A percentile compares a stretch with the other conserved stretches of the same genome.
These are phyloP conservation scores for Eucalyptus urophylla DNA, from an alignment of 345 rosid species.

Conservation along the genomic window DNA sequence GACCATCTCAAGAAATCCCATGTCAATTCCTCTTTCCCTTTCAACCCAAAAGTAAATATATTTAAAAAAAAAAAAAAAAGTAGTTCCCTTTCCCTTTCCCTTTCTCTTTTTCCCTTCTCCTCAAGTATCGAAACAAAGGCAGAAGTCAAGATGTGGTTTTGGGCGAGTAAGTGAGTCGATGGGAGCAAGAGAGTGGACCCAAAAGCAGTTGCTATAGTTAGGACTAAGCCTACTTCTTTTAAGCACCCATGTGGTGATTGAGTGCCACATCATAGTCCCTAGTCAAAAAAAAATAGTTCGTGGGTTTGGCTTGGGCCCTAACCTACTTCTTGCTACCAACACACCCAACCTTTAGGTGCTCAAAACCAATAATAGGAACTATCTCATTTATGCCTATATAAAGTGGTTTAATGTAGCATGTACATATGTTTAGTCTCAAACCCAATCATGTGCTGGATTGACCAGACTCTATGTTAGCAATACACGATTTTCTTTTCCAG, in stretches of 20 bases:
- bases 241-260: not conserved
- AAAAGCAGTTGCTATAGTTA: not conserved
- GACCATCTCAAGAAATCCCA: not conserved
- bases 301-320: not conserved
- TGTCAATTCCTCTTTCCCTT: too few species aligned
- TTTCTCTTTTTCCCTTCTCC: not conserved
- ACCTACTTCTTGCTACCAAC: not conserved
- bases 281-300: not conserved
- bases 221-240: not conserved
- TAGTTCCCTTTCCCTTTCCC: not conserved
- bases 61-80: too few species aligned
- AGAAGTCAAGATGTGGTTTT: not conserved
- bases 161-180: not conserved
- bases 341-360: not conserved
- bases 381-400: not conserved
- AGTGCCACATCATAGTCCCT: not conserved
- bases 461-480: not conserved
- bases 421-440: not conserved
- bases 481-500: not conserved
- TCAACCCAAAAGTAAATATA: too few species aligned
- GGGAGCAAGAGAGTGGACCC: not conserved
- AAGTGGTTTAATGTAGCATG: not conserved
- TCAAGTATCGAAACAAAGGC: not conserved
- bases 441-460: not conserved
- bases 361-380: not conserved